A percentile compares a stretch with the other conserved stretches of the same genome.
These are phyloP conservation scores for Podaxis carcinomalis DNA, from an alignment of 768 basidiomycete species.

Conservation along the genomic window DNA sequence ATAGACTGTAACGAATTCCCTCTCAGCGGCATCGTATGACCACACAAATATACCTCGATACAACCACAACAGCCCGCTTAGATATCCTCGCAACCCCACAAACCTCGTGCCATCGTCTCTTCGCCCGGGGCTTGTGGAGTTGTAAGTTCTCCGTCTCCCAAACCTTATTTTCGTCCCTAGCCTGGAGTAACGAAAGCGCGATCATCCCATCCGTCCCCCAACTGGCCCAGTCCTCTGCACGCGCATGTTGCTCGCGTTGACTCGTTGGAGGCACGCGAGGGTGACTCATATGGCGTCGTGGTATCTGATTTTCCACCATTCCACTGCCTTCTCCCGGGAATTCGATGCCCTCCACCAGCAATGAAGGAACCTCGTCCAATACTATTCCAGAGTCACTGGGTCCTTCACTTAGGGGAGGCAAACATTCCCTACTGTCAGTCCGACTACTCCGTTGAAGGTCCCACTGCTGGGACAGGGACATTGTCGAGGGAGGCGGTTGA, in stretches of 20 bases:
- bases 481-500: conserved; percentile 14
- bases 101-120: background rate
- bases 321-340: background rate
- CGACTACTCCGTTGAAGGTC: background rate
- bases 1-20: background rate
- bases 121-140: background rate
- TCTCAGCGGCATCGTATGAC: background rate
- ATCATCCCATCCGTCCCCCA: background rate
- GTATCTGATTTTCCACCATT: background rate
- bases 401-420: too few relatives aligned
- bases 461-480: conserved; percentile 8
- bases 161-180: background rate
- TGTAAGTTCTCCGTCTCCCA: background rate
- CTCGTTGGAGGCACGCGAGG: background rate
- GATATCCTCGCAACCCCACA: background rate
- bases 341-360: background rate
- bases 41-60: background rate
- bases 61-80: background rate
- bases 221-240: background rate
- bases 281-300: too few relatives aligned
- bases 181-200: background rate
- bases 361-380: conserved; percentile 10
- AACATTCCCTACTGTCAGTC: background rate
- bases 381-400: conserved; percentile 16
- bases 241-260: background rate